These are phyloP conservation scores for Ganoderma leucocontextum DNA, from an alignment of 1,284 basidiomycete species.

Conservation along the genomic window DNA sequence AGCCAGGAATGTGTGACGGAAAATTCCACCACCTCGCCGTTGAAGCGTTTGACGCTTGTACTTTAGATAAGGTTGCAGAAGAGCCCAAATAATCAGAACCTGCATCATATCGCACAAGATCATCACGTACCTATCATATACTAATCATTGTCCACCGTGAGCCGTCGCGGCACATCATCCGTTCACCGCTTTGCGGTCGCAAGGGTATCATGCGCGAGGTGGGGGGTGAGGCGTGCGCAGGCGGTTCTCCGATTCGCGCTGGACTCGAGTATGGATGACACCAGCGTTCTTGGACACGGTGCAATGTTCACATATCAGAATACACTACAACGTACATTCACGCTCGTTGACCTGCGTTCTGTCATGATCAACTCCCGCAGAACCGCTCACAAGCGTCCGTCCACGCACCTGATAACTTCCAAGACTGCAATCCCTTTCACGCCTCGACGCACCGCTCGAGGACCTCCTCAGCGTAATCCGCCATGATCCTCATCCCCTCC, in stretches of 20 bases:
- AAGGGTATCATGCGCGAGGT: background rate
- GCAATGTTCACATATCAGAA: background rate
- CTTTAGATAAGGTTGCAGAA: background rate
- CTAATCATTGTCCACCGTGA: background rate
- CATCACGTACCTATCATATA: background rate
- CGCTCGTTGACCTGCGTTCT: background rate
- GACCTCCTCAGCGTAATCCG: conserved; percentile 55
- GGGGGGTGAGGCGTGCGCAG: background rate
- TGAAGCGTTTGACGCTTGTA: background rate
- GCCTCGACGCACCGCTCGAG: conserved; percentile 23
- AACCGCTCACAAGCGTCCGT: background rate
- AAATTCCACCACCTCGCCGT: background rate
- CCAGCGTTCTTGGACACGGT: background rate
- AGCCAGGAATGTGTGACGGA: background rate
- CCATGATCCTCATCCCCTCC: conserved; percentile 54
- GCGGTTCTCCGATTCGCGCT: background rate
- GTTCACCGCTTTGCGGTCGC: background rate
- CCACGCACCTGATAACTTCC: background rate
- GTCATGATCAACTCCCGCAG: background rate
- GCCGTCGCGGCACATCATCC: background rate
- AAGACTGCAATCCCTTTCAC: too few relatives aligned
- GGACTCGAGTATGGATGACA: background rate
- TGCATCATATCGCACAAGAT: background rate
- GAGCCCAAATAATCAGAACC: background rate
- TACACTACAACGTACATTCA: background rate